Percentiles rank a stretch among this genome's conserved stretches.
Evolutionary conservation across 1,139 yeast genomes (phyloP).

Genomic region (Geotrichum macrosporum): DNA sequence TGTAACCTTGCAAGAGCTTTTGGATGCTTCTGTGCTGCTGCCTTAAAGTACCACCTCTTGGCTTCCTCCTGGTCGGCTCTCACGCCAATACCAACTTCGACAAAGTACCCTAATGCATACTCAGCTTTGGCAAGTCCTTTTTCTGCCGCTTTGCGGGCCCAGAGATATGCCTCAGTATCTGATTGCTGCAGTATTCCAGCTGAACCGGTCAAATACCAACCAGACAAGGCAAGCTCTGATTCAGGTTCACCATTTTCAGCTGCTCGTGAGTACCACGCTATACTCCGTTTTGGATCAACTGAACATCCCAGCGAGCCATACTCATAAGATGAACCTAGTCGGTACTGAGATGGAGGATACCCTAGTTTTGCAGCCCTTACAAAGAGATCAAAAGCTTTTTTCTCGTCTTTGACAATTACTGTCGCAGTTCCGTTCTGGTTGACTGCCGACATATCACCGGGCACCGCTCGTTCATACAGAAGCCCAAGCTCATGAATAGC

Average conservation of each 20-base stretch:
- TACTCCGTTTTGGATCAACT: constrained; percentile 67
- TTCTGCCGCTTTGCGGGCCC: constrained; percentile 85
- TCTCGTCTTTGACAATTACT: constrained; percentile 38
- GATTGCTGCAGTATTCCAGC: constrained; percentile 62
- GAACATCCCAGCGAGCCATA: constrained; percentile 69
- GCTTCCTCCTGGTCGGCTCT: constrained; percentile 47
- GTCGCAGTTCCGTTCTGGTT: constrained; percentile 51
- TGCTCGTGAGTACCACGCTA: constrained; percentile 86
- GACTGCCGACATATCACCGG: constrained; percentile 37
- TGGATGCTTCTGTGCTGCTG: constrained; percentile 56
- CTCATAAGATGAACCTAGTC: constrained; percentile 82
- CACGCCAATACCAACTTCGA: constrained; percentile 73
- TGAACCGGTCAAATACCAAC: constrained; percentile 88
- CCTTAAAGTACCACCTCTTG: constrained; percentile 49
- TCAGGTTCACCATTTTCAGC: constrained; percentile 69
- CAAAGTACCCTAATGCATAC: constrained; percentile 74
- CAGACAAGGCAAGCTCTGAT: constrained; percentile 82
- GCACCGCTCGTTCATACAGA: constrained; percentile 61
- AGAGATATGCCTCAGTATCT: constrained; percentile 74
- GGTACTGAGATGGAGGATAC: constrained; percentile 78
- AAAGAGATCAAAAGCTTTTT: constrained; percentile 64
- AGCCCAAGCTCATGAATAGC: constrained; percentile 64
- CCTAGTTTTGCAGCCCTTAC: constrained; percentile 71
- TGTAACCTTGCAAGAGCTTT: constrained; percentile 47
- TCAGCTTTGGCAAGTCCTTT: constrained; percentile 77